A percentile compares a stretch with the other conserved stretches of the same genome.
These are phyloP conservation scores for Dothiorella sarmentorum DNA, from an alignment of 2,329 filamentous ascomycete species.

Conservation along the genomic window DNA sequence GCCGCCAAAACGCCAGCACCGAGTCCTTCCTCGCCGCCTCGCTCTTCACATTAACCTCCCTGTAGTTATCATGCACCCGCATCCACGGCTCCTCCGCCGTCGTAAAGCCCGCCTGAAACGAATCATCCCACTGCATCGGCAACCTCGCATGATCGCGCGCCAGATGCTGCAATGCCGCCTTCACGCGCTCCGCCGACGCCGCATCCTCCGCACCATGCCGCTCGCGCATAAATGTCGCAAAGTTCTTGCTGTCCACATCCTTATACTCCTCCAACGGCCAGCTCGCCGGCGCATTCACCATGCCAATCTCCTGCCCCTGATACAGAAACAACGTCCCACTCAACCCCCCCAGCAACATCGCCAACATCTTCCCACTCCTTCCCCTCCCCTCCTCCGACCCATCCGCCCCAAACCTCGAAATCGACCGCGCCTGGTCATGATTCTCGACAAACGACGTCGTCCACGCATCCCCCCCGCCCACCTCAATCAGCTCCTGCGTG, in stretches of 20 bases:
- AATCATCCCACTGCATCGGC: constrained; percentile 63
- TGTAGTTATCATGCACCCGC: constrained; percentile 55
- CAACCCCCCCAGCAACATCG: constrained; percentile 47
- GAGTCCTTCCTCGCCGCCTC: constrained; percentile 51
- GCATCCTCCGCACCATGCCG: constrained; percentile 26
- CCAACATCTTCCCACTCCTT: constrained; percentile 52
- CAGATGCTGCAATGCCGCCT: constrained; percentile 53
- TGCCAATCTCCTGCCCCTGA: constrained; percentile 61
- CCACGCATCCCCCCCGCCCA: constrained; percentile 48
- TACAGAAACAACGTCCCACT: constrained; percentile 58
- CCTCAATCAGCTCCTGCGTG: constrained; percentile 51
- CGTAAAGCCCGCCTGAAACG: constrained; percentile 61
- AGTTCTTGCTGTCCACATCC: constrained; percentile 56
- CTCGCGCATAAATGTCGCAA: constrained; percentile 25
- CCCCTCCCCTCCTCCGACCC: constrained; percentile 46
- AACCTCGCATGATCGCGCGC: constrained; percentile 65
- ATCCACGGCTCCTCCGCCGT: constrained; percentile 56
- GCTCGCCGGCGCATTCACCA: constrained; percentile 51
- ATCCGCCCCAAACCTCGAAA: constrained; percentile 50
- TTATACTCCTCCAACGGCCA: constrained; percentile 59
- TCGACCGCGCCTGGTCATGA: constrained; percentile 58
- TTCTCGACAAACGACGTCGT: constrained; percentile 62
- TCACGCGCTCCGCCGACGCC: constrained; percentile 35
- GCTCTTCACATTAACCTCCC: constrained; percentile 58
- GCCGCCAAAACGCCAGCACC: constrained; percentile 60